phyloP scores from a whole-genome alignment of 176 grass and related monocot species.

The Hsuehochloa calcarea region DNA sequence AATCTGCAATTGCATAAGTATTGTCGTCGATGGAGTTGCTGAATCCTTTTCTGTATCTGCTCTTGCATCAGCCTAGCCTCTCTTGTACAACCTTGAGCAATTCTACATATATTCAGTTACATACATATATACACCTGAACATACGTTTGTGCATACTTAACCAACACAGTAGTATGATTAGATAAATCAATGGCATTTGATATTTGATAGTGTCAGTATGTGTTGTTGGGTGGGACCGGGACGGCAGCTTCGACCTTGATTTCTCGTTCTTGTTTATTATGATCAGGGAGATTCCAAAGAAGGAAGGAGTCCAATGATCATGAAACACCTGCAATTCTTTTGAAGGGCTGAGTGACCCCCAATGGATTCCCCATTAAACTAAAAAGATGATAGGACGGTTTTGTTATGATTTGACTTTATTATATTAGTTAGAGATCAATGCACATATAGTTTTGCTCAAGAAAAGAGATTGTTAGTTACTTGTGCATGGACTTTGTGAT shows the following conservation, averaged over 20 bases:
- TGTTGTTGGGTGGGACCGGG: not conserved
- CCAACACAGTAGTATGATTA: no score
- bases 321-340: not conserved
- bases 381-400: not conserved
- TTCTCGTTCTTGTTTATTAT: constrained; percentile 32
- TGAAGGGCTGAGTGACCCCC: not conserved
- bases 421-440: not conserved
- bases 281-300: constrained; percentile 24
- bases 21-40: constrained; percentile 10
- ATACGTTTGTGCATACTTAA: not conserved
- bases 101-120: not conserved
- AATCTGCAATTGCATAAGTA: constrained; percentile 25
- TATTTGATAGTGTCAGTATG: not conserved
- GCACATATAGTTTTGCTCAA: not conserved
- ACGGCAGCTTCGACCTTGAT: constrained; percentile 11
- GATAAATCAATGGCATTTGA: not conserved
- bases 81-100: not conserved
- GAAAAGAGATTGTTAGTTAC: not conserved
- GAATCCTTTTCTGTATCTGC: not conserved
- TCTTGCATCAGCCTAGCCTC: not conserved
- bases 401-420: not conserved
- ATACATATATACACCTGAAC: no score
- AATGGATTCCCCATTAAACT: not conserved
- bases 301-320: constrained; percentile 18
- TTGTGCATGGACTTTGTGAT: not conserved